Conservation (phyloP, 2,329 filamentous ascomycete species). For the Eurotiales sp. region DNA sequence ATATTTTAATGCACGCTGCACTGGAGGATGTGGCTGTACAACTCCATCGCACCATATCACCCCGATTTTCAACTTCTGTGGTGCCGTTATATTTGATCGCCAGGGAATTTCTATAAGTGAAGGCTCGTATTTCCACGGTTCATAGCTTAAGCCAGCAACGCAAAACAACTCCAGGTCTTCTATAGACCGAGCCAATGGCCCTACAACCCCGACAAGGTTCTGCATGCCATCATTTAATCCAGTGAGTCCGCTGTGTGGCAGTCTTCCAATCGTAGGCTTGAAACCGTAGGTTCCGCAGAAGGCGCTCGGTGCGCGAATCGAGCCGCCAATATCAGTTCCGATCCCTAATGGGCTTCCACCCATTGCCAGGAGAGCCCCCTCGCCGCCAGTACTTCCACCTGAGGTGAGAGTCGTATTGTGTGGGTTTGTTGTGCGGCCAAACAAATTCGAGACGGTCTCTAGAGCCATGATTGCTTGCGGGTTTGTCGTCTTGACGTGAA, state of each 20-base stretch:
- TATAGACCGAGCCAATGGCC: constrained; percentile 24
- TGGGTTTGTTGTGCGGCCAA: constrained; percentile 41
- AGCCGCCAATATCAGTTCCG: constrained; percentile 58
- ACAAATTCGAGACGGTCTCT: constrained; percentile 35
- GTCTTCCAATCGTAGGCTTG: constrained; percentile 21
- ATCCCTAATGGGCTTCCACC: constrained; percentile 59
- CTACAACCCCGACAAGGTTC: constrained; percentile 25
- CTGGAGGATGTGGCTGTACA: constrained; percentile 60
- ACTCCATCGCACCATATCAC: constrained; percentile 61
- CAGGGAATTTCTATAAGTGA: constrained; percentile 53
- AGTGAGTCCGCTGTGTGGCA: constrained; percentile 16
- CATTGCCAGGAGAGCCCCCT: constrained; percentile 60
- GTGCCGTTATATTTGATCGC: constrained; percentile 28
- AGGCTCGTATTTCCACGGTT: constrained; percentile 53
- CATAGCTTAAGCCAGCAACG: constrained; percentile 34
- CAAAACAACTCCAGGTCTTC: constrained; percentile 29
- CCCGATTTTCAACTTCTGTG: constrained; percentile 50
- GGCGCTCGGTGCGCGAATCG: constrained; percentile 23
- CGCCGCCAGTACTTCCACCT: constrained; percentile 42
- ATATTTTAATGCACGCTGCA: constrained; percentile 52
- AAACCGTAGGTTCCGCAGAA: constrained; percentile 25
- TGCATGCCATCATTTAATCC: constrained; percentile 15
- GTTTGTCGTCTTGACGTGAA: constrained; percentile 9
- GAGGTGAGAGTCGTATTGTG: constrained; percentile 29
- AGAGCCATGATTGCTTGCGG: constrained; percentile 7